Conservation (phyloP, 1,284 basidiomycete species). For the Jaminaea rosea region DNA sequence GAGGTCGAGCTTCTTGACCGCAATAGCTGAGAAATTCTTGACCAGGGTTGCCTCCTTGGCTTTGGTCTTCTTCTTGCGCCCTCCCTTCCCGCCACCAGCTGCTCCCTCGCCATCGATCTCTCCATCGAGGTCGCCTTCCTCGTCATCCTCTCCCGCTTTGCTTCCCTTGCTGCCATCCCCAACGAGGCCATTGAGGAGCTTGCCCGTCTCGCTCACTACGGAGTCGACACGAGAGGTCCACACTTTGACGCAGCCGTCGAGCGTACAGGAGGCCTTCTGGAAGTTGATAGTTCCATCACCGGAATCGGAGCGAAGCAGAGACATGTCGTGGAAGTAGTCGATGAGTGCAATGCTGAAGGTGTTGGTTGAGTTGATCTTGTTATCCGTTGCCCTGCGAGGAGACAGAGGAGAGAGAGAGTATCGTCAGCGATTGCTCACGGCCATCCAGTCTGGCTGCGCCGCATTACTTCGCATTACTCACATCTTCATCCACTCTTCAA, state of each 20-base stretch:
- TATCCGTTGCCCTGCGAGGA: no score
- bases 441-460: background rate
- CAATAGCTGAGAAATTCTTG: slow-evolving; percentile 57
- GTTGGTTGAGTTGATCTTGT: slow-evolving; percentile 98
- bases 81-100: slow-evolving; percentile 64
- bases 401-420: background rate
- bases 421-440: background rate
- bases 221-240: slow-evolving; percentile 98
- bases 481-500: slow-evolving; percentile 99
- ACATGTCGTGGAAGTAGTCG: slow-evolving; percentile 99
- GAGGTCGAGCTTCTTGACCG: slow-evolving; percentile 61
- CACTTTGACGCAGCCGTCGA: slow-evolving; percentile 98
- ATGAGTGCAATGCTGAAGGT: slow-evolving; percentile 98
- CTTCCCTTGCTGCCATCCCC: slow-evolving; percentile 45
- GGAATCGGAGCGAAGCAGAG: slow-evolving; percentile 59
- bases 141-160: slow-evolving; percentile 45
- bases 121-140: slow-evolving; percentile 47
- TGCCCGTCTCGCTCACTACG: slow-evolving; percentile 92
- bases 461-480: slow-evolving; percentile 50
- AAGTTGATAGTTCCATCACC: slow-evolving; percentile 68
- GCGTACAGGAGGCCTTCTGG: slow-evolving; percentile 90
- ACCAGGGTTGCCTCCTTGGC: slow-evolving; percentile 43
- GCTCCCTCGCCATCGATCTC: slow-evolving; percentile 52
- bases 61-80: slow-evolving; percentile 28
- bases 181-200: slow-evolving; percentile 83